A percentile compares a stretch with the other conserved stretches of the same genome.
phyloP scores from a whole-genome alignment of 2,329 filamentous ascomycete genomes.

The Epichloe bromicola region DNA sequence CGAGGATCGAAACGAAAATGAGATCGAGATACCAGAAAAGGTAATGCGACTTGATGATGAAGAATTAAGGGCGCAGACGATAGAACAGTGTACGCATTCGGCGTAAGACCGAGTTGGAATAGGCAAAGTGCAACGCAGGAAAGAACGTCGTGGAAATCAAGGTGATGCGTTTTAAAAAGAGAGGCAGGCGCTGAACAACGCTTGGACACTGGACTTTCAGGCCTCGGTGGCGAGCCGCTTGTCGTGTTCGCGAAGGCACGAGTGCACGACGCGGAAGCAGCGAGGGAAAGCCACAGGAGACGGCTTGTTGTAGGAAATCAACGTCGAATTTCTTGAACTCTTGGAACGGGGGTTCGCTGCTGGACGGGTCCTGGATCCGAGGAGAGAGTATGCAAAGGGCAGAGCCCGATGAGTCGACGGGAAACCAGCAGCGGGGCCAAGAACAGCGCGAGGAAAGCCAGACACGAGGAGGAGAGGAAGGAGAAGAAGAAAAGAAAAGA shows the following conservation, averaged over 20 bases:
- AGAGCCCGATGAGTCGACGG: slow-evolving; percentile 1
- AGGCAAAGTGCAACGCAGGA: neutral
- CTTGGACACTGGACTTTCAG: neutral
- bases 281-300: neutral
- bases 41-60: neutral
- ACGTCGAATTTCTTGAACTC: neutral
- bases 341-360: neutral
- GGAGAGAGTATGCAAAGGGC: neutral
- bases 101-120: neutral
- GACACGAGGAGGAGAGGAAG: neutral
- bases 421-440: slow-evolving; percentile 1
- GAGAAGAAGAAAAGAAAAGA: neutral
- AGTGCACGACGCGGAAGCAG: neutral
- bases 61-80: neutral
- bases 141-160: slow-evolving; percentile 3
- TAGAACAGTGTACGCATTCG: neutral
- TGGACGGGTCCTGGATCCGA: neutral
- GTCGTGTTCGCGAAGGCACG: neutral
- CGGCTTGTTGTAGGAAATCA: neutral
- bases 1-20: neutral
- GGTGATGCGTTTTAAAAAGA: neutral
- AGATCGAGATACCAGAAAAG: neutral
- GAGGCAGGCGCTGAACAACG: slow-evolving; percentile 3
- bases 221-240: neutral
- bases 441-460: neutral